Base-by-base conservation (phyloP, 129 eudicot genomes). In the Silybum marianum region DNA sequence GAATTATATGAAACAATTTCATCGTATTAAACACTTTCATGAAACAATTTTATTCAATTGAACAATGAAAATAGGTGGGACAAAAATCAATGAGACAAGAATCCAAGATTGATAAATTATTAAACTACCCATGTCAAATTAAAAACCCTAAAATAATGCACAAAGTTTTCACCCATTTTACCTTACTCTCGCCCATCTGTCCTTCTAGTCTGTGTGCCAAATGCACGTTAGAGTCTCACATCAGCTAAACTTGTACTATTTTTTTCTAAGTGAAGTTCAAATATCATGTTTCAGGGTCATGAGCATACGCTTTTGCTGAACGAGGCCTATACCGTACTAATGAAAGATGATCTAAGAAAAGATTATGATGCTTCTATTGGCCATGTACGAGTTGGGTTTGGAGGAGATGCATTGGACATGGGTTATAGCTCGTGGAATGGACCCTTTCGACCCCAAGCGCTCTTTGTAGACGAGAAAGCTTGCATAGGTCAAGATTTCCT, bases 401-500 rank as follows among this genome's bases (percentile, higher is more conserved):
- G 76, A 13, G 78, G 36, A 71, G 81, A 84, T 32, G 16, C n/a
- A 9, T 69, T 83, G 23, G 69, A 72, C 77, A 75, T 89, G 84
- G 88, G 87, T 69, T 86, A 73, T 40, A 92, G 97, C 89, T 83
- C 90, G 2, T 92, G 97, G 97, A 85, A 88, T 39, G 97, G 94
- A 74, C 88, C 97, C 42, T 70, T 88, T 68, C 88, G 92, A 72
- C 87, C 89, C 66, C 87, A 86, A 69, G 94, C 92, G 77, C 88
- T 90, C 36, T 92, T 89, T 85, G 94, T 92, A 9, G 94, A 92
- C 82, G 92, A 92, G 75, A 90, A 88, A 69, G 83, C 88, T 69
- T 92, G 97, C 86, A 85, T 92, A 88, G 97, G 93, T 91, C 65
- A 71, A 21, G 4, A 63, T n/a, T 44, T 44, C 9, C 18, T 73